A percentile compares a stretch with the other conserved stretches of the same genome.
These are phyloP conservation scores for Cladobotryum mycophilum DNA, from an alignment of 2,329 filamentous ascomycete genomes.

Conservation along the genomic window DNA sequence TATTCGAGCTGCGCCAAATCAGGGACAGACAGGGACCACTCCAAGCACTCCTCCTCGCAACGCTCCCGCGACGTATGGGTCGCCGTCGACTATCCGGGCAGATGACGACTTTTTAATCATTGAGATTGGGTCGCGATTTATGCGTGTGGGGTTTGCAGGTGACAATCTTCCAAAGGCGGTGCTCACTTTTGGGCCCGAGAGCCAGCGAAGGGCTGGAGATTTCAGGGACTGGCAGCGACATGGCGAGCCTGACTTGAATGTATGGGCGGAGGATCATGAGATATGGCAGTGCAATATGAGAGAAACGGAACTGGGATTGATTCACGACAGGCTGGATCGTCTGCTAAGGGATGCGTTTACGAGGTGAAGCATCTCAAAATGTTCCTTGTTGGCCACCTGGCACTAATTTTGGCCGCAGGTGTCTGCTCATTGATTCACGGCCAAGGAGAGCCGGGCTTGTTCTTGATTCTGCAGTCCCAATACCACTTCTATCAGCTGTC, in stretches of 20 bases:
- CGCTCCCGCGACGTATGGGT: constrained; percentile 50
- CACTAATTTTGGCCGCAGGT: constrained; percentile 33
- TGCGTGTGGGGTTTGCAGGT: constrained; percentile 81
- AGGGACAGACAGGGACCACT: constrained; percentile 29
- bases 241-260: constrained; percentile 37
- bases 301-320: constrained; percentile 66
- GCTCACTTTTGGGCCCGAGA: constrained; percentile 66
- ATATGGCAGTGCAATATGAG: constrained; percentile 74
- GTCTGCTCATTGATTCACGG: constrained; percentile 66
- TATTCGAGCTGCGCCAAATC: constrained; percentile 42
- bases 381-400: not conserved
- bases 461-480: constrained; percentile 69
- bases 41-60: constrained; percentile 57
- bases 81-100: constrained; percentile 55
- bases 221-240: constrained; percentile 63
- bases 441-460: constrained; percentile 68
- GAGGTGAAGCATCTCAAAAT: constrained; percentile 44
- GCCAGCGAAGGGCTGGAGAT: constrained; percentile 73
- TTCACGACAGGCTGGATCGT: constrained; percentile 82
- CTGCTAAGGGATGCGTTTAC: constrained; percentile 75
- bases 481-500: constrained; percentile 68
- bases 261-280: constrained; percentile 62
- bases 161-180: constrained; percentile 69
- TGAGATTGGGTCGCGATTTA: constrained; percentile 71
- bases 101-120: constrained; percentile 84